Evolutionary conservation across 805 yeast species (phyloP), one percentile per base, ranked within the genome.

Genomic region (Starmera dryadoides): DNA sequence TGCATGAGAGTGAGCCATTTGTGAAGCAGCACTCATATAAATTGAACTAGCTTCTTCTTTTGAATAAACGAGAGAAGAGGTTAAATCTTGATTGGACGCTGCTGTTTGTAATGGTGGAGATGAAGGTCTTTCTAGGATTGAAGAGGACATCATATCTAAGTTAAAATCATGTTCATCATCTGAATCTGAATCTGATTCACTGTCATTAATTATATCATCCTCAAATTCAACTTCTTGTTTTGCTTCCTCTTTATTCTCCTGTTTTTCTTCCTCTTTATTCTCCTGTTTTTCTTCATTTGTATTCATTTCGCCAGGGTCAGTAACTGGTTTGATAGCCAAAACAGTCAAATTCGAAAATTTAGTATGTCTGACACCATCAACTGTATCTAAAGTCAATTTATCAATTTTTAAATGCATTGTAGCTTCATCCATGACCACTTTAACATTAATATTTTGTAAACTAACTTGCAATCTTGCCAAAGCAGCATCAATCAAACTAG

Each of bases 21-120:
- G 69, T 0, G 86, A 77, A 10, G 81, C 66, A 2, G 95, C 94
- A 58, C 94, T 85, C 89, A 85, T 78, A 53, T 84, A 86, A 16
- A 86, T 70, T 3, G 88, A 79, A 35, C 77, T 70, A 1, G 86
- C 82, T 40, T 81, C 83, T 37, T 74, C 78, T 39, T 76, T 81
- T 2, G 91, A 77, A 52, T 79, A 81, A 29, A 79, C 64, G 61
- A 76, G 71, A 49, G 87, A 80, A 29, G 70, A 71, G 55, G 69
- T 56, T 41, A 79, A 52, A 28, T 49, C 28, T 25, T 49, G 9
- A 21, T 42, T 7, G 48, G 28, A 25, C 5, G 5, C 10, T 25
- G 28, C 9, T 25, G 10, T 4, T 25, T 12, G 12, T 25, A 25
- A 8, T 12, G 9, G 5, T 25, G 9, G 28, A 11, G 9, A 4